These are phyloP conservation scores for Phytophthora macrochlamydospora DNA, from an alignment of 352 stramenopile genomes.

Conservation along the genomic window DNA sequence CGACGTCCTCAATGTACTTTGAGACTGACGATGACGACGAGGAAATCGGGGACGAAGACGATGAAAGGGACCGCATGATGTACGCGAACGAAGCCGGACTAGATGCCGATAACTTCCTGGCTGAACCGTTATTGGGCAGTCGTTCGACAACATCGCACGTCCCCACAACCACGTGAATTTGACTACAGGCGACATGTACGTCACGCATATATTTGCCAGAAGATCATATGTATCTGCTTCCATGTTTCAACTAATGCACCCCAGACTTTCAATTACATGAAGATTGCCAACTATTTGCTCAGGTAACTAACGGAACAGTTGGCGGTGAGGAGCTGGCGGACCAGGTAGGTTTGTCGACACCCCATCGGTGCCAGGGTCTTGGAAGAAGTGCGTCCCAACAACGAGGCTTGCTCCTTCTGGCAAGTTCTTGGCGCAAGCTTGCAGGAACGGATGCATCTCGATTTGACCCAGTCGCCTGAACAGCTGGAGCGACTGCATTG, in stretches of 20 bases:
- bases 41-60: conserved; percentile 26
- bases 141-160: conserved; percentile 16
- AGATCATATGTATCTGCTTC: conserved; percentile 2
- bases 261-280: conserved; percentile 25
- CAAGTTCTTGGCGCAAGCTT: conserved; percentile 40
- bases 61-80: conserved; percentile 11
- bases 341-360: conserved; percentile 26
- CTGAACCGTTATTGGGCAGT: conserved; percentile 51
- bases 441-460: conserved; percentile 49
- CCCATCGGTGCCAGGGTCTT: conserved; percentile 26
- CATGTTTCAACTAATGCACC: conserved; percentile 14
- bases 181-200: not conserved
- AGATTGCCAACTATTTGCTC: not conserved
- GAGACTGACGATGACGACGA: conserved; percentile 58
- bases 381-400: conserved; percentile 28
- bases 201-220: conserved; percentile 10
- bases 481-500: conserved; percentile 34
- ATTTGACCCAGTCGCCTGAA: conserved; percentile 40
- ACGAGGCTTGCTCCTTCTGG: conserved; percentile 21
- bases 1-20: conserved; percentile 47
- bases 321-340: conserved; percentile 27
- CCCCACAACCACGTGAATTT: conserved; percentile 14
- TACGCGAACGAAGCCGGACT: conserved; percentile 33
- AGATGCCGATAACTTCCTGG: conserved; percentile 36
- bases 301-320: conserved; percentile 26